These are phyloP conservation scores for Lyophyllum shimeji DNA, from an alignment of 768 basidiomycete species.

Conservation along the genomic window DNA sequence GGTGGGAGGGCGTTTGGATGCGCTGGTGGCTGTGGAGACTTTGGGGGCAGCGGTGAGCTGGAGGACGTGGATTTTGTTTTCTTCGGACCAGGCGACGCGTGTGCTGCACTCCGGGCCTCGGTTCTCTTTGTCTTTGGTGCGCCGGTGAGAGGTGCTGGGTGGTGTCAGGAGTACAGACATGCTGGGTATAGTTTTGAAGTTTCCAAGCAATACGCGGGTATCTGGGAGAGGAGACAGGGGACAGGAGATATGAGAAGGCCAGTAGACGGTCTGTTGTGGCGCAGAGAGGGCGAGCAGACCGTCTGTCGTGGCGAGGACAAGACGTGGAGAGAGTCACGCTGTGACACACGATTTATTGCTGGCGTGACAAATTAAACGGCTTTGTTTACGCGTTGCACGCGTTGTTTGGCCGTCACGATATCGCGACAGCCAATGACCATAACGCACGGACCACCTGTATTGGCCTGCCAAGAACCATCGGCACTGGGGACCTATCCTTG, in stretches of 20 bases:
- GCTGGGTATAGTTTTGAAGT: too few species aligned
- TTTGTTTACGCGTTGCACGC: constrained; percentile 36
- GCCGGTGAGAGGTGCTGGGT: constrained; percentile 53
- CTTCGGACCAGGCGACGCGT: constrained; percentile 52
- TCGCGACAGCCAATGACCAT: too few species aligned
- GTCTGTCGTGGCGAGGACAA: constrained; percentile 14
- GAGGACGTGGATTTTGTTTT: constrained; percentile 47
- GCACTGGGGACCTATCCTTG: too few species aligned
- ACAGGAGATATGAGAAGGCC: constrained; percentile 12
- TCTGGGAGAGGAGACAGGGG: constrained; percentile 11
- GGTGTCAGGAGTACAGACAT: constrained; percentile 52
- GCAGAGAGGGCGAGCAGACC: constrained; percentile 8
- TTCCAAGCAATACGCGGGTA: constrained; percentile 7
- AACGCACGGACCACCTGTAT: not conserved
- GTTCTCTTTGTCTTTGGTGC: constrained; percentile 52
- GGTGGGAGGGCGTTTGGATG: constrained; percentile 42
- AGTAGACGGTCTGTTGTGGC: constrained; percentile 4
- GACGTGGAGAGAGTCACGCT: constrained; percentile 14
- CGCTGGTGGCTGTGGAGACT: constrained; percentile 32
- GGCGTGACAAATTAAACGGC: constrained; percentile 37
- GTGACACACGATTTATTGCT: constrained; percentile 18
- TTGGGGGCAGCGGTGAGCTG: constrained; percentile 26
- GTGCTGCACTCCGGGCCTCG: constrained; percentile 27
- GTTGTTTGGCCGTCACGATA: constrained; percentile 20
- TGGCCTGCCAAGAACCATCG: too few species aligned